Conservation (phyloP, 2,329 filamentous ascomycete genomes). For the Beauveria sp. region DNA sequence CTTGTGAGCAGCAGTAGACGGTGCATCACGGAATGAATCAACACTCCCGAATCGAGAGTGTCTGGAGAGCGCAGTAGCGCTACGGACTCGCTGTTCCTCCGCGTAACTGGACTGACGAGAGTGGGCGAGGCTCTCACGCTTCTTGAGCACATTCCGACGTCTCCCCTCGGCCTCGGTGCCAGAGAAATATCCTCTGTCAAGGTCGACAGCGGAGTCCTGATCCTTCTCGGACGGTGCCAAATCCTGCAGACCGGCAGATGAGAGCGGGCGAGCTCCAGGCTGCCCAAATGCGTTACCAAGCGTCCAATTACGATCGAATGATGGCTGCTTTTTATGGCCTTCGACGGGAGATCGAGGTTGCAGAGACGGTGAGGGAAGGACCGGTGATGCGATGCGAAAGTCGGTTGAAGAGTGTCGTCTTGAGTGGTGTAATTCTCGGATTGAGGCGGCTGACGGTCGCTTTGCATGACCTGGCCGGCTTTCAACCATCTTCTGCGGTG, state of each 20-base stretch:
- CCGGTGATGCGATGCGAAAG: slow-evolving; percentile 38
- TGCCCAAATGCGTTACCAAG: slow-evolving; percentile 44
- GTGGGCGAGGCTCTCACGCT: slow-evolving; percentile 56
- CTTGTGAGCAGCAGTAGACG: slow-evolving; percentile 60
- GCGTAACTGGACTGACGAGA: slow-evolving; percentile 69
- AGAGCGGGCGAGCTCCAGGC: slow-evolving; percentile 38
- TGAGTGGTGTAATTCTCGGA: slow-evolving; percentile 75
- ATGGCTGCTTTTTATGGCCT: slow-evolving; percentile 57
- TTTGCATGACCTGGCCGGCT: slow-evolving; percentile 43
- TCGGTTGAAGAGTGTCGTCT: slow-evolving; percentile 85
- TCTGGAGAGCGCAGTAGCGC: slow-evolving; percentile 56
- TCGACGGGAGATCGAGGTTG: slow-evolving; percentile 32
- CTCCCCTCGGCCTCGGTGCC: slow-evolving; percentile 75
- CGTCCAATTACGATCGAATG: slow-evolving; percentile 65
- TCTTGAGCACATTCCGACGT: slow-evolving; percentile 72
- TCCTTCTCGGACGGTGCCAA: slow-evolving; percentile 30
- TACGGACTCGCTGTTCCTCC: slow-evolving; percentile 63
- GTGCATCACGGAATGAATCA: slow-evolving; percentile 61
- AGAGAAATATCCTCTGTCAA: slow-evolving; percentile 90
- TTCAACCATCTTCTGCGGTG: slow-evolving; percentile 30
- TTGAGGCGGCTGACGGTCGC: slow-evolving; percentile 71
- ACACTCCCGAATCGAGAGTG: slow-evolving; percentile 75
- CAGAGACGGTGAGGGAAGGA: slow-evolving; percentile 30
- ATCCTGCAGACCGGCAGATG: slow-evolving; percentile 44
- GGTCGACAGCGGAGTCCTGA: slow-evolving; percentile 48